Base-by-base conservation (phyloP, 306 rosid species). In the Cucurbita argyrosperma region DNA sequence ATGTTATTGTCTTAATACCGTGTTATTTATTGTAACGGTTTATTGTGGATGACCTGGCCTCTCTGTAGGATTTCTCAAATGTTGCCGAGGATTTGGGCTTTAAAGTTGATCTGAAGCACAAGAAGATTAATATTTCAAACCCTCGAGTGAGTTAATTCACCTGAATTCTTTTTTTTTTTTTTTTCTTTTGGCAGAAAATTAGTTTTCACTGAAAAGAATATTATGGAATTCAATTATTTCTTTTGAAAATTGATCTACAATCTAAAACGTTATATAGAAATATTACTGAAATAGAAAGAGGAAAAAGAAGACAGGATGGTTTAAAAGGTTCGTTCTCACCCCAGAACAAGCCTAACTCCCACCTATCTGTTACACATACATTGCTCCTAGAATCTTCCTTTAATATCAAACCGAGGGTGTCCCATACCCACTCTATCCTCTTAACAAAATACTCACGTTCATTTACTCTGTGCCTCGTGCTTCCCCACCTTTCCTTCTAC, bases 91-190 rank as follows among this genome's bases (percentile, higher is more conserved):
- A 91, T 76, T 82, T 91, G 82, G 91, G 91, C 58, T 68, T 94
- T 72, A 77, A 76, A 74, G 89, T 94, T 65, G 88, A 87, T 76
- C 76, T 94, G 88, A 94, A 91, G 90, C 99, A 95, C 87, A 95
- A 89, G 99, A 95, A 95, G 82, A 95, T 95, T 76, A 95, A 95
- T 68, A 91, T 95, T 76, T 95, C 99, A 40, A 95, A 91, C 79
- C 83, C 96, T 68, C 89, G 99, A 89, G 99, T 95, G 87, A 88
- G 99, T 82, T 69, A 38, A 66, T 75, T 75, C 55, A 68, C 74
- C 37, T 77, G 40, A 47, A 68, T 12, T 68, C 3, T 30, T 30
- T 2, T 30, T 0, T 26, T 26, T 46, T 68, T 12, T 47, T 43
- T 0, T 13, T 5, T 68, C 46, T 21, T 18, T 50, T 62, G n/a